A percentile compares a stretch with the other conserved stretches of the same genome.
These are phyloP conservation scores for Xylaria polymorpha DNA, from an alignment of 2,329 filamentous ascomycete species.

Conservation along the genomic window DNA sequence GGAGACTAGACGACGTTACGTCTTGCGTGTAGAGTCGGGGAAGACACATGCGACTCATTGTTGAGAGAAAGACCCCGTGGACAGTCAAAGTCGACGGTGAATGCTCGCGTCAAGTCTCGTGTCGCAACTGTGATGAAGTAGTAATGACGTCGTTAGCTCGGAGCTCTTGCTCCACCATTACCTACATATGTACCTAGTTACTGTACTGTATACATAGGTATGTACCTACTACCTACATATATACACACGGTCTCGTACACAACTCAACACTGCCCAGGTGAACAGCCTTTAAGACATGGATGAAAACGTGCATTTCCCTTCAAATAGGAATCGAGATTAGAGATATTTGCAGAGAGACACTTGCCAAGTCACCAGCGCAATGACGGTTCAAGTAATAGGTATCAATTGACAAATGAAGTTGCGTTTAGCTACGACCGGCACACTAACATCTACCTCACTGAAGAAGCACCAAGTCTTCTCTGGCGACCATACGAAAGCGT, in stretches of 20 bases:
- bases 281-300: too few species aligned
- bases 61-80: not conserved
- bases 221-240: too few species aligned
- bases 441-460: conserved; percentile 34
- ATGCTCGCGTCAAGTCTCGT: conserved; percentile 3
- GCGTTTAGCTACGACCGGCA: conserved; percentile 34
- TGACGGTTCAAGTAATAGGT: not conserved
- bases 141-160: conserved; percentile 30
- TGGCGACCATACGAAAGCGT: conserved; percentile 16
- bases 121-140: conserved; percentile 10
- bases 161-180: conserved; percentile 15
- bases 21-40: not conserved
- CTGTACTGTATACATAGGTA: not conserved
- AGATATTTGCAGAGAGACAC: too few species aligned
- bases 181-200: not conserved
- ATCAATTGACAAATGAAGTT: conserved; percentile 14
- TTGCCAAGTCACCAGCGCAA: not conserved
- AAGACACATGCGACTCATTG: not conserved
- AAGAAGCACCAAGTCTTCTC: conserved; percentile 30
- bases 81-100: not conserved
- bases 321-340: too few species aligned
- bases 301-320: too few species aligned
- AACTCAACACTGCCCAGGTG: too few species aligned
- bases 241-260: too few species aligned
- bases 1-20: not conserved